Conservation (phyloP, 1,139 yeast species). For the Suhomyces wounanorum region DNA sequence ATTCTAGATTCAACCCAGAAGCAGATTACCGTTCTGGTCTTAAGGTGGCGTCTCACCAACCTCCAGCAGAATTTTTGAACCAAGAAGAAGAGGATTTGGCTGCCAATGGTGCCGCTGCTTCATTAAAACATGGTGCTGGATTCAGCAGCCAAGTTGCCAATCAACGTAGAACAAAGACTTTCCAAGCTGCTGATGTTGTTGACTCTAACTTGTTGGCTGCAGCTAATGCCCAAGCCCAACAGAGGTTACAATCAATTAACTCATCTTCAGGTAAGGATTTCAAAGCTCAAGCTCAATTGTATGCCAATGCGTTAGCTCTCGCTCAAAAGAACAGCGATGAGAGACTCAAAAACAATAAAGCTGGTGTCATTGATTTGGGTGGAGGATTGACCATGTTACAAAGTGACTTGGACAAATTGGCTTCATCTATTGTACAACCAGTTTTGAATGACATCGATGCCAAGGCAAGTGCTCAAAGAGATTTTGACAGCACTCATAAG, state of each 20-base stretch:
- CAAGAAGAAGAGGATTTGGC: conserved; percentile 37
- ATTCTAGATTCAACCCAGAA: conserved; percentile 47
- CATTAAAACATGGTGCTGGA: conserved; percentile 34
- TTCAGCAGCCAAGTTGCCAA: conserved; percentile 28
- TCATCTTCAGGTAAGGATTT: conserved; percentile 37
- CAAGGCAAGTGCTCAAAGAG: conserved; percentile 74
- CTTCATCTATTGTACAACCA: conserved; percentile 80
- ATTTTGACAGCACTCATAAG: conserved; percentile 48
- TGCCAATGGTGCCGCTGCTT: conserved; percentile 44
- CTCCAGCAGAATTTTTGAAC: conserved; percentile 31
- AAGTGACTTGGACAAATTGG: conserved; percentile 77
- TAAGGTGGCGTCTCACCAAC: conserved; percentile 17
- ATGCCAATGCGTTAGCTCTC: conserved; percentile 53
- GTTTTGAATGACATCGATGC: conserved; percentile 74
- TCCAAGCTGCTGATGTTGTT: conserved; percentile 47
- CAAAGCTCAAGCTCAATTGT: conserved; percentile 45
- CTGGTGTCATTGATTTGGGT: conserved; percentile 75
- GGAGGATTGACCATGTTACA: conserved; percentile 84
- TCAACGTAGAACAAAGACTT: conserved; percentile 35
- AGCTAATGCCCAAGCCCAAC: conserved; percentile 62
- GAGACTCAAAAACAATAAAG: conserved; percentile 46
- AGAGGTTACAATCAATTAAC: conserved; percentile 45
- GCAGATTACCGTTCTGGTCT: conserved; percentile 48
- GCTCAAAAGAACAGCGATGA: conserved; percentile 70
- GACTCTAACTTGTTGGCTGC: conserved; percentile 59